Evolutionary conservation across 2,329 filamentous ascomycete genomes (phyloP), one percentile per base, ranked within the genome.

Genomic region (Xylariaceae sp.): DNA sequence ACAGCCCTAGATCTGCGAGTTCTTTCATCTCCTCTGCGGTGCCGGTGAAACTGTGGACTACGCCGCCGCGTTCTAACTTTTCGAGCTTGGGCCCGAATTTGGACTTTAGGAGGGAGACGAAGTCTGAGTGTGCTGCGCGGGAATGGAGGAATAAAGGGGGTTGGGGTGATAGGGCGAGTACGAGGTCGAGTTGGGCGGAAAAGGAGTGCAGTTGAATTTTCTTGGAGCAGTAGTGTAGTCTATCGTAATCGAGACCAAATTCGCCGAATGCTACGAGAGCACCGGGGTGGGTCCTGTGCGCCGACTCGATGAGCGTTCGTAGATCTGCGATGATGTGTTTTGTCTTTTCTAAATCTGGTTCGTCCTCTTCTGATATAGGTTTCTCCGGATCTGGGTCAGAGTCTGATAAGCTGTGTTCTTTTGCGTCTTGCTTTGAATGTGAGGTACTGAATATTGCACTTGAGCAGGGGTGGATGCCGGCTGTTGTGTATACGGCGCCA

Each of bases 11-110:
- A 2, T 83, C 84, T 62, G 95, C 84, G 50, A 97, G 74, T 59
- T 89, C 83, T 50, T 80, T 74, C 87, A 96, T 93, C 72, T 96
- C 94, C 50, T 88, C 89, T 13, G 84, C 71, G 0, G 90, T 90
- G 3, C 94, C 94, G 0, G 94, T 99, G 65, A 99, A 99, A 66
- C 88, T 93, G 73, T 99, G 94, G 48, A 99, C 94, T 14, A 97
- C 83, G 13, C 89, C 94, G 16, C 86, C 82, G 62, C 81, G 87
- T 18, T 87, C 84, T 13, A 97, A 74, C 51, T 77, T 75, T 57
- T 86, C 81, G 3, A 93, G 76, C 45, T 75, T 73, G 3, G 79
- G 64, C 11, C 81, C 81, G 55, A 82, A 83, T 10, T 76, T 75
- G 1, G 67, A 77, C 44, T 80, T 79, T 9, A 99, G 73, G 9